Evolutionary conservation across 2,329 filamentous ascomycete species (phyloP).

Genomic region (Conoideocrella luteorostrata): DNA sequence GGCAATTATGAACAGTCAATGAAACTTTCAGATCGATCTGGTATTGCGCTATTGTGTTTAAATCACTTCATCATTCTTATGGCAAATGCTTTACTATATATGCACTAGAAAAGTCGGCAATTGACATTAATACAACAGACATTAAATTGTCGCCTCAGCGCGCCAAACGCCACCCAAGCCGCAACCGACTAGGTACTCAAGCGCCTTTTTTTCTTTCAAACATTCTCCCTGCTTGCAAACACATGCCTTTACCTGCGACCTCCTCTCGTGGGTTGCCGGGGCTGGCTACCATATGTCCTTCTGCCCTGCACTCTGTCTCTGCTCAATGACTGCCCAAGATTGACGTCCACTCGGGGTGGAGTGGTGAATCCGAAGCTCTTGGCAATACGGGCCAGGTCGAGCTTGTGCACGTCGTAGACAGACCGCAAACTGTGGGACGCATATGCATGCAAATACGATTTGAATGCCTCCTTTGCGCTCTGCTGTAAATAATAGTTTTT

Average conservation of each 20-base stretch:
- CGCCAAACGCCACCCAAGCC: conserved; percentile 7
- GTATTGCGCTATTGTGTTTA: too few relatives aligned
- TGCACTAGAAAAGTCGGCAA: too few relatives aligned
- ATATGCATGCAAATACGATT: conserved; percentile 91
- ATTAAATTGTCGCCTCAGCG: background rate
- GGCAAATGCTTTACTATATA: too few relatives aligned
- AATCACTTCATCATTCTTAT: too few relatives aligned
- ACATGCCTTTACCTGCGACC: conserved; percentile 8
- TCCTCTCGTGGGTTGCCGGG: conserved; percentile 44
- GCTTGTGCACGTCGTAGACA: conserved; percentile 73
- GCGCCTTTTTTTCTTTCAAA: background rate
- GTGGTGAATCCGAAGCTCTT: conserved; percentile 77
- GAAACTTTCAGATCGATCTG: too few relatives aligned
- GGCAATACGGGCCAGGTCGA: conserved; percentile 77
- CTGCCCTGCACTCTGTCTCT: conserved; percentile 59
- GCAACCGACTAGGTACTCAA: too few relatives aligned
- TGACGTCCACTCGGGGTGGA: conserved; percentile 76
- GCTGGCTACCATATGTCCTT: conserved; percentile 73
- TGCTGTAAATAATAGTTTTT: conserved; percentile 98
- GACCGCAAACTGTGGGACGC: conserved; percentile 59
- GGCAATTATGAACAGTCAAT: too few relatives aligned
- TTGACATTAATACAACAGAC: background rate
- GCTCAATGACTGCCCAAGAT: conserved; percentile 73
- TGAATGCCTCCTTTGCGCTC: conserved; percentile 69
- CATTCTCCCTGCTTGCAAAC: background rate